Percentiles rank a stretch among this genome's conserved stretches.
These are phyloP conservation scores for Penicillium fimorum DNA, from an alignment of 495 filamentous ascomycete genomes.

Conservation along the genomic window DNA sequence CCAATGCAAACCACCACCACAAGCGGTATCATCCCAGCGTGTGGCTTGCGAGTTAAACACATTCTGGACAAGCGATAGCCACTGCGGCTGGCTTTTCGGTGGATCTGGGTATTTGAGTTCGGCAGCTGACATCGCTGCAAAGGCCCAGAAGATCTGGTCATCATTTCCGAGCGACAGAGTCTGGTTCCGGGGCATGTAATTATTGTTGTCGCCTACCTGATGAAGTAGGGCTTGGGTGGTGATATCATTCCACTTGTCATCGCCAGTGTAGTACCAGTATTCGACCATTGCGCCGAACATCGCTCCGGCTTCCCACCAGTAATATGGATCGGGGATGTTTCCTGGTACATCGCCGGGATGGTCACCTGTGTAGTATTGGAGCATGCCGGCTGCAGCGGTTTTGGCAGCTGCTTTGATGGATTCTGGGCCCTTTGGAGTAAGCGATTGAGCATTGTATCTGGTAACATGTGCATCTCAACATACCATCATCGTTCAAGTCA, in stretches of 20 bases:
- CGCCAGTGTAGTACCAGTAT: conserved; percentile 78
- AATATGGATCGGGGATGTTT: conserved; percentile 69
- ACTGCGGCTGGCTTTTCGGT: conserved; percentile 54
- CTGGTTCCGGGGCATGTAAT: conserved; percentile 79
- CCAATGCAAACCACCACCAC: conserved; percentile 72
- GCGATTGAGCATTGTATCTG: neutral
- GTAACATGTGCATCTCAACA: conserved; percentile 41
- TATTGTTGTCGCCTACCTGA: conserved; percentile 60
- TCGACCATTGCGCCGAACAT: conserved; percentile 72
- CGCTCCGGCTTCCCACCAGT: conserved; percentile 74
- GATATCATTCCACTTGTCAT: conserved; percentile 63
- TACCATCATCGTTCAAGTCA: conserved; percentile 17
- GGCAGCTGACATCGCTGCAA: conserved; percentile 73
- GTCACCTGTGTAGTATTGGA: conserved; percentile 65
- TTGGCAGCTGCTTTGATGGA: conserved; percentile 47
- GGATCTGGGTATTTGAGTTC: conserved; percentile 65
- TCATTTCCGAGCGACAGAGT: conserved; percentile 73
- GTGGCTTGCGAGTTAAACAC: conserved; percentile 67
- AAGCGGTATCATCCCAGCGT: conserved; percentile 66
- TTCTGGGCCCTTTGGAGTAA: conserved; percentile 20
- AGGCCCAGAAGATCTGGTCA: conserved; percentile 80
- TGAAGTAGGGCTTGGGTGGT: conserved; percentile 62
- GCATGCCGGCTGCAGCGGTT: conserved; percentile 39
- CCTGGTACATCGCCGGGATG: conserved; percentile 64
- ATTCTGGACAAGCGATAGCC: conserved; percentile 70